Base-by-base conservation (phyloP, 441 rosid genomes). In the Corymbia citriodora region DNA sequence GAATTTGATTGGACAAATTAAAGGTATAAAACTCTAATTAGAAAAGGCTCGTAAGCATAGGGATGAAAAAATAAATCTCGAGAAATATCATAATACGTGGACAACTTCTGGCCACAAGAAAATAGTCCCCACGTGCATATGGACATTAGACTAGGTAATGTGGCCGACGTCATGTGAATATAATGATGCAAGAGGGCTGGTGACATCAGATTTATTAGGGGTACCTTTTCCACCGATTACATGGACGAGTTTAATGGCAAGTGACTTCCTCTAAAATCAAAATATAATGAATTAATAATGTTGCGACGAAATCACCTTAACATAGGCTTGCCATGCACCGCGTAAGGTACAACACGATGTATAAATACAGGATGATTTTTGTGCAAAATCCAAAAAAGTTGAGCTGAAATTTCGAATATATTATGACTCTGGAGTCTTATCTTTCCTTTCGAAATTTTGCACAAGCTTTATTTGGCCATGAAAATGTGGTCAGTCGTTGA, bases 381-480 rank as follows among this genome's bases (percentile, higher is more conserved):
- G 16, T 2, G 5, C 50, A 40, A 19, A 9, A 13, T 74, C 9
- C 1, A 21, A 3, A 21, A 72, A 72, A 72, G 15, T 74, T 1
- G 29, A 74, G 83, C 8, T 21, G 29, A 40, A 74, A 11, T 2
- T 40, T 40, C 9, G 13, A 18, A 74, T 36, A 10, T 3, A 36
- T 21, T 49, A 40, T 1, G 3, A 4, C 18, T 1, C 7, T 4
- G 19, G 3, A 31, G 15, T 21, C 15, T 74, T 74, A 36, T 19
- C 1, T 74, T 40, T 21, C 5, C 29, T 40, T 21, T 74, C 11
- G 29, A 11, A 74, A 19, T 40, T 40, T 12, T 21, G 3, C 9
- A 8, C 0, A 0, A 21, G 29, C 29, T 3, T 74, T 74, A 21
- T 12, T 36, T 0, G 4, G 15, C 10, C 5, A 72, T 17, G 49